A percentile compares a stretch with the other conserved stretches of the same genome.
Evolutionary conservation across 805 yeast genomes (phyloP).

Genomic region (Saturnispora hagleri): DNA sequence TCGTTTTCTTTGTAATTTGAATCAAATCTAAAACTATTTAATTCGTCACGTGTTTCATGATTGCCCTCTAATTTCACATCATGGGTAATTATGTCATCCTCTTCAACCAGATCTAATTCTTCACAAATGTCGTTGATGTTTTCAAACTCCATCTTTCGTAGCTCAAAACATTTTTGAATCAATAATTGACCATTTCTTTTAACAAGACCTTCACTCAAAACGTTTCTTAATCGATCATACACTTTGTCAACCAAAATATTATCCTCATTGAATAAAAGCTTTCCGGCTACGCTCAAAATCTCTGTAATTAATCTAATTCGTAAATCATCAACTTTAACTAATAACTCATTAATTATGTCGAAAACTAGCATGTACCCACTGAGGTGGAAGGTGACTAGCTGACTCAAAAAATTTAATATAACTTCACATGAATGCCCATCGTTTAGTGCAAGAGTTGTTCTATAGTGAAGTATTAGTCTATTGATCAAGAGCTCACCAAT

Average conservation of each 20-base stretch:
- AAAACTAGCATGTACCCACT: constrained; percentile 43
- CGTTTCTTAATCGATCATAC: constrained; percentile 49
- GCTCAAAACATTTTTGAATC: constrained; percentile 43
- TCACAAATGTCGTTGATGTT: constrained; percentile 32
- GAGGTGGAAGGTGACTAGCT: constrained; percentile 55
- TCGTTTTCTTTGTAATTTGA: constrained; percentile 43
- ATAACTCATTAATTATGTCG: constrained; percentile 42
- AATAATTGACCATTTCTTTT: constrained; percentile 34
- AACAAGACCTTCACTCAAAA: constrained; percentile 48
- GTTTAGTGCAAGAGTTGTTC: constrained; percentile 39
- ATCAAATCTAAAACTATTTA: constrained; percentile 45
- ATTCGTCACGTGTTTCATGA: constrained; percentile 34
- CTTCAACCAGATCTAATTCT: constrained; percentile 53
- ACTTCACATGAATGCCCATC: constrained; percentile 37
- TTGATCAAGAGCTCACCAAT: constrained; percentile 50
- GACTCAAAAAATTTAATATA: constrained; percentile 44
- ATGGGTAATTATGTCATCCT: constrained; percentile 52
- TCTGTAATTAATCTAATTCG: constrained; percentile 46
- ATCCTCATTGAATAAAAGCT: constrained; percentile 34
- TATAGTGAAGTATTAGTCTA: constrained; percentile 51
- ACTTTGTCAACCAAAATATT: constrained; percentile 28
- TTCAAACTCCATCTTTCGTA: constrained; percentile 36
- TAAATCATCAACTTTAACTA: constrained; percentile 39
- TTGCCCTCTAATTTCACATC: constrained; percentile 44
- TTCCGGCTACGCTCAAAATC: constrained; percentile 46